Evolutionary conservation across 257 asterid species (phyloP).

Genomic region (Ligustrum vulgare): DNA sequence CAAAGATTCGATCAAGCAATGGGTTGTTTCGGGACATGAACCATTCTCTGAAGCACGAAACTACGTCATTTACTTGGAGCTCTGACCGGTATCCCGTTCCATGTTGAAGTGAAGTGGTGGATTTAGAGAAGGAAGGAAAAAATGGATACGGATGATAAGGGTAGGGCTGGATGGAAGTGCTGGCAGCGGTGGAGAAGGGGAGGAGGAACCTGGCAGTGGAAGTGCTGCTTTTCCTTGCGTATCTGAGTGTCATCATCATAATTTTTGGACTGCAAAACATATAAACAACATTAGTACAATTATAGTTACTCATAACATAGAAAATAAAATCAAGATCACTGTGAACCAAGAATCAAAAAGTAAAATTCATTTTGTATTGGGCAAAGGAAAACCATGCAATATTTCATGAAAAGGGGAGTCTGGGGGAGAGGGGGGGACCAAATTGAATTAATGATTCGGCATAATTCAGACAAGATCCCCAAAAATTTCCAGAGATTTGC

Average conservation of each 20-base stretch:
- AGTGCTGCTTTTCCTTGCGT: conserved; percentile 39
- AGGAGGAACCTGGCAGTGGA: conserved; percentile 13
- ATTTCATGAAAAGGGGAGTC: too few relatives aligned
- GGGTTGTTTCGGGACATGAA: conserved; percentile 57
- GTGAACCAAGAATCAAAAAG: too few relatives aligned
- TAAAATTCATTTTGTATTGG: too few relatives aligned
- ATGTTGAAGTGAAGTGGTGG: neutral
- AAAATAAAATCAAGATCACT: too few relatives aligned
- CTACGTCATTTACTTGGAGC: conserved; percentile 28
- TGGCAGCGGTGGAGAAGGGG: conserved; percentile 18
- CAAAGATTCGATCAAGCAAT: conserved; percentile 48
- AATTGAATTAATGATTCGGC: too few relatives aligned
- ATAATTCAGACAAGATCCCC: too few relatives aligned
- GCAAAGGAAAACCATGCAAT: too few relatives aligned
- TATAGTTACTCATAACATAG: too few relatives aligned
- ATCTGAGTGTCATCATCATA: conserved; percentile 36
- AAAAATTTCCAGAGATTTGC: too few relatives aligned
- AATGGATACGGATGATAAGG: conserved; percentile 1
- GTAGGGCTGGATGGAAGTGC: neutral
- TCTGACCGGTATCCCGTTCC: conserved; percentile 24
- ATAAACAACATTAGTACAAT: too few relatives aligned
- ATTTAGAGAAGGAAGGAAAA: conserved; percentile 4
- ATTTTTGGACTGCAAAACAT: neutral
- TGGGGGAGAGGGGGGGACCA: too few relatives aligned
- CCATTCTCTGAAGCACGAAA: conserved; percentile 62